Conservation (phyloP, 305 asterid genomes). For the Fraxinus floribunda region DNA sequence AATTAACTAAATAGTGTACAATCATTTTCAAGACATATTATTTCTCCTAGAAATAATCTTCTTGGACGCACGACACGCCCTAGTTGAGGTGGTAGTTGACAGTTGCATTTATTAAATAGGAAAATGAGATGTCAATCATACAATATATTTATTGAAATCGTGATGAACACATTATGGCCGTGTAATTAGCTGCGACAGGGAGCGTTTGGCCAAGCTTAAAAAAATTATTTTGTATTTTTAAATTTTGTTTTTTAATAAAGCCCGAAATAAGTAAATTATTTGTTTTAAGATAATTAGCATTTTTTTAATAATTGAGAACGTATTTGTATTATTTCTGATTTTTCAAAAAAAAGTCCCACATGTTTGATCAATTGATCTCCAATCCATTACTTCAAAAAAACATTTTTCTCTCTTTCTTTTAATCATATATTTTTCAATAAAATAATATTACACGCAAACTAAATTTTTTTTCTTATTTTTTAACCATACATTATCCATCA, state of each 20-base stretch:
- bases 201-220: background rate
- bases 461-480: no score
- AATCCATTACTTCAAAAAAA: no score
- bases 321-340: no score
- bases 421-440: no score
- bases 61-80: conserved; percentile 4
- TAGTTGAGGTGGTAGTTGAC: background rate
- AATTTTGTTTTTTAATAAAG: no score
- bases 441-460: no score
- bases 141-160: background rate
- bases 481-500: no score
- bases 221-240: no score
- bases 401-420: no score
- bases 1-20: background rate
- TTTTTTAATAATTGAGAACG: background rate
- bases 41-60: background rate
- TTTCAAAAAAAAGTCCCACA: no score
- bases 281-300: background rate
- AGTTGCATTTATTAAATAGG: background rate
- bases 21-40: background rate
- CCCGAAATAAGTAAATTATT: background rate
- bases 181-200: background rate
- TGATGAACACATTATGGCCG: background rate
- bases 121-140: background rate
- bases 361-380: no score